Base-by-base conservation (phyloP, 805 yeast species). In the Cyberlindnera americana region DNA sequence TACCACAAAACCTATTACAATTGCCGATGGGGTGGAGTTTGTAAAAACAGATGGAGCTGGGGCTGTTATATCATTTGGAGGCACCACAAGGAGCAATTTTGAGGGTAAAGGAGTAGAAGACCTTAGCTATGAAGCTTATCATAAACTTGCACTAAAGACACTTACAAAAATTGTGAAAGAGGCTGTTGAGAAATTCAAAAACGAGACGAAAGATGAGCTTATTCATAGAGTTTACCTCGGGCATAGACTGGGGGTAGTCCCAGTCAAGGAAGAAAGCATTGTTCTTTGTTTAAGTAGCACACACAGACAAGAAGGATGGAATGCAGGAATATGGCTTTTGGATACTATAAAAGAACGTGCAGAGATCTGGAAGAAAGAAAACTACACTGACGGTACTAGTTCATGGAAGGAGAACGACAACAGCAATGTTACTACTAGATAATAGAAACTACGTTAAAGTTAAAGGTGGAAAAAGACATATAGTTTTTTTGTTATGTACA, bases 311-410 rank as follows among this genome's bases (percentile, higher is more conserved):
- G 73, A 69, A 49, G 78, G 72, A 0, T 74, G 76, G 74, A 48
- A 57, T 13, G 67, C 73, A 14, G 73, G 67, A 4, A 64, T 60
- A 37, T 63, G 69, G 68, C 54, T 70, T 0, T 48, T 74, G 14
- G 77, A 74, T 40, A 55, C 57, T 33, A 64, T 74, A 26, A 74
- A 74, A 52, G 60, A 54, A 36, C 49, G 50, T 3, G 71, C 62
- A 4, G 80, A 74, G 48, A 71, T 74, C 15, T 74, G 80, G 80
- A 74, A 74, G 48, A 56, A 57, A 29, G 80, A 74, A 48, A 53
- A 56, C 15, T 74, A 68, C 43, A 48, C 33, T 0, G 73, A 70
- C 49, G 77, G 74, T 2, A 32, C 60, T 1, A 40, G 54, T 2
- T 31, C 43, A n/a, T 74, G 78, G 78, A 69, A 69, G 35, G 62